Evolutionary conservation across 2,329 filamentous ascomycete species (phyloP), one percentile per base, ranked within the genome.

Genomic region (Cladorrhinum sp.): DNA sequence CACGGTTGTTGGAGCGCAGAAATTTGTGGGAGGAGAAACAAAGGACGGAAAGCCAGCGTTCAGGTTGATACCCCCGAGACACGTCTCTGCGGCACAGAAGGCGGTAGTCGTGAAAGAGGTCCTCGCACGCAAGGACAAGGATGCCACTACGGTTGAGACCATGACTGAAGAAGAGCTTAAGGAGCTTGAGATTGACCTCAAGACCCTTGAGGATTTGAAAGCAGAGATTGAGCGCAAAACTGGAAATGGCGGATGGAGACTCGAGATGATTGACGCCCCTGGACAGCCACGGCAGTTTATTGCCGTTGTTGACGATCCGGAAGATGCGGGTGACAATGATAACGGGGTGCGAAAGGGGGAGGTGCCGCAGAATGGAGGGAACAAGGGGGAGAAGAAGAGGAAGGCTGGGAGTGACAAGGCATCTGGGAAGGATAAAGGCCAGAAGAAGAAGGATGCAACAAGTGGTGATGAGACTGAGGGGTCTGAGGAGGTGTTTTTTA

Each of bases 221-320:
- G 75, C 96, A 61, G 81, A 90, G 71, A 39, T 39, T n/a, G 39
- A 21, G 5, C 82, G 86, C 68, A 71, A 90, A 46, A 90, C 91
- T 0, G 84, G 86, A 2, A 86, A 88, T 7, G 84, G 86, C 65
- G 86, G 86, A 16, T 96, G 92, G 92, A 89, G 87, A 68, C 77
- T 96, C 62, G 90, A 95, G 73, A 80, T 95, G 14, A 84, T 95
- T 1, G 89, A 95, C 69, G 80, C 46, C 2, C 49, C 57, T 6
- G 85, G 10, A 83, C 88, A 92, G 70, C 79, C 88, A 30, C 26
- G 39, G 2, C 60, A 65, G 58, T 64, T 60, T 26, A 23, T 61
- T 2, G 62, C 57, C 10, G 55, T 65, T 52, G 60, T 61, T 12
- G 56, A 58, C 2, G 62, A 63, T 26, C 7, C 21, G 8, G 49